Conservation (phyloP, 495 filamentous ascomycete species). For the Lepraria neglecta region DNA sequence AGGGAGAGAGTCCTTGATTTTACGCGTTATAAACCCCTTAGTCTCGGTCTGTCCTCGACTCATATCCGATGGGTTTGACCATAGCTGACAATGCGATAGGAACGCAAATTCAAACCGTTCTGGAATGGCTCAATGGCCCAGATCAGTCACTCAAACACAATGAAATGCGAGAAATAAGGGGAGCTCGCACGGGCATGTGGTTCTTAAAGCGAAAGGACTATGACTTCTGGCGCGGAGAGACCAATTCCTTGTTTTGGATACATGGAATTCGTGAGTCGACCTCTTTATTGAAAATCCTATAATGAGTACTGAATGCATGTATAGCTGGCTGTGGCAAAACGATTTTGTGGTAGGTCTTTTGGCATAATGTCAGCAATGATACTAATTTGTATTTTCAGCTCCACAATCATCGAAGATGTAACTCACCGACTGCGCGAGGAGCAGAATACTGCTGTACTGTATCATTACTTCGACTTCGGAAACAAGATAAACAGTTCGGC, state of each 20-base stretch:
- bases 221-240: not conserved
- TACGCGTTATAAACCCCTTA: not conserved
- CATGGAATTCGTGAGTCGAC: slow-evolving; percentile 9
- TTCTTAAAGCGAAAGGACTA: slow-evolving; percentile 1
- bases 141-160: slow-evolving; percentile 2
- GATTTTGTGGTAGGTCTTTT: not conserved
- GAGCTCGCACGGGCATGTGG: not conserved
- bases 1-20: slow-evolving; percentile 6
- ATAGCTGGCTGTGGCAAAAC: slow-evolving; percentile 13
- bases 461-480: slow-evolving; percentile 14
- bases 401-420: slow-evolving; percentile 11
- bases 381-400: not conserved
- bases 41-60: not conserved
- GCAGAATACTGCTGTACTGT: not conserved
- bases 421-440: not conserved
- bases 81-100: no score
- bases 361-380: no score
- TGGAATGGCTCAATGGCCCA: slow-evolving; percentile 5
- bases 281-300: not conserved
- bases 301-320: not conserved
- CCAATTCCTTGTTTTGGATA: slow-evolving; percentile 8
- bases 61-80: no score
- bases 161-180: not conserved
- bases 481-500: not conserved
- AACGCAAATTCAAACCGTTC: not conserved